These are phyloP conservation scores for Cryoendolithus antarcticus DNA, from an alignment of 2,329 filamentous ascomycete genomes.

Conservation along the genomic window DNA sequence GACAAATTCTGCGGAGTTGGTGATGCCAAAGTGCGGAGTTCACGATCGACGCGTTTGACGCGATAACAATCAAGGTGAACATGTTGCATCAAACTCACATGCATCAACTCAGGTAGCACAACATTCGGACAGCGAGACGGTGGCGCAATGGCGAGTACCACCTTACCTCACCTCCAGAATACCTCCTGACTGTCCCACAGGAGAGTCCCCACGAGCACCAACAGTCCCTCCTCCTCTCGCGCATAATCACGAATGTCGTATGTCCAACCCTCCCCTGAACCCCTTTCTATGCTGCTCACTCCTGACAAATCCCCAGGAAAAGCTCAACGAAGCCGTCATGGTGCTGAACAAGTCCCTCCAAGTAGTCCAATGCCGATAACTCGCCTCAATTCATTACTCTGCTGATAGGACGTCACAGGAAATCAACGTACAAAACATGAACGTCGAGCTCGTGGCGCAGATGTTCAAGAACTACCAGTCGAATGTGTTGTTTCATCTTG, in stretches of 20 bases:
- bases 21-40: no score
- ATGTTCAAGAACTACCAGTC: conserved; percentile 99
- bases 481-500: conserved; percentile 90
- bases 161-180: neutral
- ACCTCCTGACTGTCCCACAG: conserved; percentile 27
- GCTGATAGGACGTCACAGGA: conserved; percentile 45
- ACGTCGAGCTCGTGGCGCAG: conserved; percentile 90
- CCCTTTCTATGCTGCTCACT: neutral
- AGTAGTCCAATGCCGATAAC: conserved; percentile 32
- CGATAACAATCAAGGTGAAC: no score
- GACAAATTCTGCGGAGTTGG: no score
- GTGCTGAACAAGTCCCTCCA: conserved; percentile 87
- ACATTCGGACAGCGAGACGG: no score
- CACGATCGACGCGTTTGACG: no score
- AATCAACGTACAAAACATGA: conserved; percentile 98
- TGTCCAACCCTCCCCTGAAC: conserved; percentile 25
- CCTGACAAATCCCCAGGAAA: conserved; percentile 51
- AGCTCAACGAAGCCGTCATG: conserved; percentile 87
- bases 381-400: neutral
- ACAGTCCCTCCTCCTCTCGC: conserved; percentile 81
- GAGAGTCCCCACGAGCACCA: conserved; percentile 97
- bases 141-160: no score
- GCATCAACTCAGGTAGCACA: no score
- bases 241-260: conserved; percentile 96
- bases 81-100: no score